A percentile compares a stretch with the other conserved stretches of the same genome.
Conservation (phyloP, 257 asterid genomes). For the Salvia hispanica region DNA sequence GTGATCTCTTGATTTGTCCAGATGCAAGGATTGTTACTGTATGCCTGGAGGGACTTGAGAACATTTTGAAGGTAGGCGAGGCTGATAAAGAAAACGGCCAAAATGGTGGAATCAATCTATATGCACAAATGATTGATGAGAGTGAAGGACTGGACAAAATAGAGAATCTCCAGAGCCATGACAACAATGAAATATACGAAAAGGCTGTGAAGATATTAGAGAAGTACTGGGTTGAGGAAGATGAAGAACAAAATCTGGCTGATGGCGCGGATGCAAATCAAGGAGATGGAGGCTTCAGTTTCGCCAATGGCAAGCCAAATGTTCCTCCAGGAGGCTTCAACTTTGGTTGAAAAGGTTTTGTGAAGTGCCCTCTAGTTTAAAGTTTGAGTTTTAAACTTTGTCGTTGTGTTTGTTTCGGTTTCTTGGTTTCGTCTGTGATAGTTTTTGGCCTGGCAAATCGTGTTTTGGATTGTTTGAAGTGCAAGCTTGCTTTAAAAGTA, state of each 20-base stretch:
- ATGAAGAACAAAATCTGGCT: constrained; percentile 50
- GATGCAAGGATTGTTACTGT: constrained; percentile 84
- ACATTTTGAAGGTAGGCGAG: constrained; percentile 83
- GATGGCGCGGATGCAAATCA: constrained; percentile 47
- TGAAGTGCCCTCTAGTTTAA: constrained; percentile 18
- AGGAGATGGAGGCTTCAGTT: constrained; percentile 46
- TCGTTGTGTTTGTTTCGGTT: constrained; percentile 15
- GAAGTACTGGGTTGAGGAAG: constrained; percentile 85
- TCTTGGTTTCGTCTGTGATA: constrained; percentile 37
- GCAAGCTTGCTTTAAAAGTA: constrained; percentile 21
- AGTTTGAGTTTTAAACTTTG: constrained; percentile 9
- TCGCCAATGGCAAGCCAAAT: constrained; percentile 57
- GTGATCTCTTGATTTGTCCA: constrained; percentile 78
- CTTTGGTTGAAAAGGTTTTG: constrained; percentile 43
- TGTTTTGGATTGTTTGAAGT: constrained; percentile 28
- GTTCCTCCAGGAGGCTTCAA: constrained; percentile 74
- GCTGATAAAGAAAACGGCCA: constrained; percentile 55
- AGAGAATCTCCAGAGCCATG: constrained; percentile 77
- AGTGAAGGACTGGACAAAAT: constrained; percentile 83
- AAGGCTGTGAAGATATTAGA: constrained; percentile 82
- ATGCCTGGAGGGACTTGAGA: constrained; percentile 78
- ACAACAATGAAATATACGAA: constrained; percentile 79
- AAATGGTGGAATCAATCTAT: constrained; percentile 52
- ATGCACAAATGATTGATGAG: constrained; percentile 58
- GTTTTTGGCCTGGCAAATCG: constrained; percentile 50